A percentile compares a stretch with the other conserved stretches of the same genome.
Conservation (phyloP, 257 asterid species). For the Perilla frutescens region DNA sequence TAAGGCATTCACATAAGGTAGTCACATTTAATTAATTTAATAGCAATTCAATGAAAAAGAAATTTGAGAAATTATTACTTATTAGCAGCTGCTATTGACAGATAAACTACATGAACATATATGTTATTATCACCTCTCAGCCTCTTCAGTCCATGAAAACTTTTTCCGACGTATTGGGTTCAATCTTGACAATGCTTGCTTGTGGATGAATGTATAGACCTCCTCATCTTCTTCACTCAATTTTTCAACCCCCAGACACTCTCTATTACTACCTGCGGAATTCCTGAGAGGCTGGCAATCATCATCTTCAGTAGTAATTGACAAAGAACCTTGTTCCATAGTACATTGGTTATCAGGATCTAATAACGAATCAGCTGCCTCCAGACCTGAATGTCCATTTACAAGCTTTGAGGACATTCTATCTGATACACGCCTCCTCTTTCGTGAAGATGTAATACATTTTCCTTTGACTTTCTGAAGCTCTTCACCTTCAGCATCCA, state of each 20-base stretch:
- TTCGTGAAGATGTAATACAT: constrained; percentile 45
- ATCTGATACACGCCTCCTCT: constrained; percentile 55
- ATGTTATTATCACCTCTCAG: constrained; percentile 71
- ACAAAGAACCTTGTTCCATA: constrained; percentile 44
- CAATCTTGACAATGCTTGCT: constrained; percentile 61
- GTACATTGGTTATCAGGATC: constrained; percentile 45
- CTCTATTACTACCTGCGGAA: constrained; percentile 40
- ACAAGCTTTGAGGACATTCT: constrained; percentile 50
- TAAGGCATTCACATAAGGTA: constrained; percentile 25
- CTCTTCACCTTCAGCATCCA: constrained; percentile 45
- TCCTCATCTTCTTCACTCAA: constrained; percentile 54
- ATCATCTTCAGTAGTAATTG: constrained; percentile 42
- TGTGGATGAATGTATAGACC: constrained; percentile 49
- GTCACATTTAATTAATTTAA: constrained; percentile 17
- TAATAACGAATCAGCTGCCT: constrained; percentile 39
- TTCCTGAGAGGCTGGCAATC: constrained; percentile 43
- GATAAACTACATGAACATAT: constrained; percentile 28
- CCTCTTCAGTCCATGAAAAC: constrained; percentile 85
- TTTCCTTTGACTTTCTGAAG: constrained; percentile 43
- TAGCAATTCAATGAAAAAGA: constrained; percentile 25
- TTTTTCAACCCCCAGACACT: constrained; percentile 45
- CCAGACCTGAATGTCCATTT: constrained; percentile 46
- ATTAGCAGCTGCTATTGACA: constrained; percentile 28
- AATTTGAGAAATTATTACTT: constrained; percentile 21
- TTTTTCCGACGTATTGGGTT: constrained; percentile 56